A percentile compares a stretch with the other conserved stretches of the same genome.
These are phyloP conservation scores for Colletotrichum paranaense DNA, from an alignment of 2,329 filamentous ascomycete genomes.

Conservation along the genomic window DNA sequence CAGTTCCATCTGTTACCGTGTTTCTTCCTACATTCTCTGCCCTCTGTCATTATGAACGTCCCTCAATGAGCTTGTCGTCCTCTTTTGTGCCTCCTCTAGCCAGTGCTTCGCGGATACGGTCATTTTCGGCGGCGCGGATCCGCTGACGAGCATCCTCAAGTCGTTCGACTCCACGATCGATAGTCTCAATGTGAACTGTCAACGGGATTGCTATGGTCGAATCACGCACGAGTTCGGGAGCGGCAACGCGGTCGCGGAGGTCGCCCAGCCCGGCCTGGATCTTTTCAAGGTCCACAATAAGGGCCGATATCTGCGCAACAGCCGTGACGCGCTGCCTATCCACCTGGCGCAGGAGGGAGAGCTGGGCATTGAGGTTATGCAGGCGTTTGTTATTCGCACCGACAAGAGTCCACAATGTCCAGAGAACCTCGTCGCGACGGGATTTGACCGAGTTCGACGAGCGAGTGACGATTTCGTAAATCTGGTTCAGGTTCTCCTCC, in stretches of 20 bases:
- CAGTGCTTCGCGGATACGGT: slow-evolving; percentile 64
- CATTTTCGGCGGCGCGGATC: slow-evolving; percentile 68
- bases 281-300: slow-evolving; percentile 78
- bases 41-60: slow-evolving; percentile 19
- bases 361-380: slow-evolving; percentile 70
- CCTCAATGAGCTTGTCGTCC: slow-evolving; percentile 56
- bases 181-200: slow-evolving; percentile 79
- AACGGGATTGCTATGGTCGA: slow-evolving; percentile 67
- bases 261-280: slow-evolving; percentile 79
- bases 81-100: slow-evolving; percentile 55
- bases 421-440: slow-evolving; percentile 74
- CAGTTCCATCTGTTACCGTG: background rate
- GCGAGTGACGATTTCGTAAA: slow-evolving; percentile 75
- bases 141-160: slow-evolving; percentile 73
- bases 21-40: too few relatives aligned
- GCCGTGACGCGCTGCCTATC: slow-evolving; percentile 73
- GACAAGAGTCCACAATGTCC: slow-evolving; percentile 78
- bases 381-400: slow-evolving; percentile 74
- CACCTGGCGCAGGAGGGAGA: slow-evolving; percentile 74
- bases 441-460: slow-evolving; percentile 69
- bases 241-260: slow-evolving; percentile 75
- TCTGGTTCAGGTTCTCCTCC: slow-evolving; percentile 76
- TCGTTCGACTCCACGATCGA: slow-evolving; percentile 78
- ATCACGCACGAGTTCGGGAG: slow-evolving; percentile 69
- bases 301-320: slow-evolving; percentile 74